phyloP scores from a whole-genome alignment of 495 filamentous ascomycete species.

The Penicillium paradoxum region DNA sequence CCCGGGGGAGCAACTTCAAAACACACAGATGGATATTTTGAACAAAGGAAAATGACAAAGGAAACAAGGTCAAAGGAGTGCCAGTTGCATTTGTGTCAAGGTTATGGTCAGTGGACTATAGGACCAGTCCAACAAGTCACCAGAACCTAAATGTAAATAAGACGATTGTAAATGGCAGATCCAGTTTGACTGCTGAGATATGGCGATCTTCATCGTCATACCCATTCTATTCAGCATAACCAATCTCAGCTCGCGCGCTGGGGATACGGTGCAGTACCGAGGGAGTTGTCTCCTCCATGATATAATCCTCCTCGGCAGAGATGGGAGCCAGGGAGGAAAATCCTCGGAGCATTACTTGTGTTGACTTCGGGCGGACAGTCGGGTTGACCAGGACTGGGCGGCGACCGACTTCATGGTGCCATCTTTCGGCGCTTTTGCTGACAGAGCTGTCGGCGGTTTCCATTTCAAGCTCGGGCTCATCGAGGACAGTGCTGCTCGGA shows the following conservation, averaged over 20 bases:
- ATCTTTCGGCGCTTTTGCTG: constrained; percentile 35
- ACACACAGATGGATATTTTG: not conserved
- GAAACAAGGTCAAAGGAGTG: constrained; percentile 31
- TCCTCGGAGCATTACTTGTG: constrained; percentile 62
- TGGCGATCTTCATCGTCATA: not conserved
- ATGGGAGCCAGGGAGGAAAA: constrained; percentile 45
- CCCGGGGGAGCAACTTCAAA: not conserved
- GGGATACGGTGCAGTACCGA: constrained; percentile 54
- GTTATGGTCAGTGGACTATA: constrained; percentile 3
- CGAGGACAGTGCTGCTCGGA: constrained; percentile 39
- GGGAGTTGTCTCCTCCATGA: constrained; percentile 31
- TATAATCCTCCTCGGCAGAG: constrained; percentile 40
- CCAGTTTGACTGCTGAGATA: not conserved
- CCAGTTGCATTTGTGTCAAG: constrained; percentile 21
- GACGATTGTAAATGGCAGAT: not conserved
- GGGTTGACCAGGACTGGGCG: constrained; percentile 47
- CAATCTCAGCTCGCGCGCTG: constrained; percentile 57
- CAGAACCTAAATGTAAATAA: constrained; percentile 1
- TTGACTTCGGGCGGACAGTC: constrained; percentile 52
- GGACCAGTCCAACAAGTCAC: not conserved
- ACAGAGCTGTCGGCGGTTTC: constrained; percentile 17
- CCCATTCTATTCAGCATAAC: constrained; percentile 41
- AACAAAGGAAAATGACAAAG: constrained; percentile 25
- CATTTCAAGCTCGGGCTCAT: constrained; percentile 20
- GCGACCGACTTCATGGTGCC: constrained; percentile 51